Percentiles rank a stretch among this genome's conserved stretches.
Conservation (phyloP, 2,329 filamentous ascomycete species). For the Corynespora cassiicola region DNA sequence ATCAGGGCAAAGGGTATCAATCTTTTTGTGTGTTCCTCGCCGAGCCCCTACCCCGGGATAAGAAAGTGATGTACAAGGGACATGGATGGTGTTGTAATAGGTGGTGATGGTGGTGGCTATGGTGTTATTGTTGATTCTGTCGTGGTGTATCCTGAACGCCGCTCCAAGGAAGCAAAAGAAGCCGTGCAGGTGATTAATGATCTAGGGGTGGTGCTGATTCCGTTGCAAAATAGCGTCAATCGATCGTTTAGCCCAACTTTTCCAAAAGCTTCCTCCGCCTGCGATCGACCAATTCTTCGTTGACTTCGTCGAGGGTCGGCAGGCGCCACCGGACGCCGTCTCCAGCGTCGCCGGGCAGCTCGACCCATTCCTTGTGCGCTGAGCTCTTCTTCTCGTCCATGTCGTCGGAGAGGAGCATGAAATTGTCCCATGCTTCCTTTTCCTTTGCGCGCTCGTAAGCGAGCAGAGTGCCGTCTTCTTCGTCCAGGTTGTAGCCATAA, state of each 20-base stretch:
- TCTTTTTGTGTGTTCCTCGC: too few relatives aligned
- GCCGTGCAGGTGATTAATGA: too few relatives aligned
- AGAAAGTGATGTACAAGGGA: too few relatives aligned
- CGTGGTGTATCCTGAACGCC: too few relatives aligned
- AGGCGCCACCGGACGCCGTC: constrained; percentile 84
- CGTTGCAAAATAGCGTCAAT: too few relatives aligned
- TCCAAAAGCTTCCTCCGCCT: constrained; percentile 83
- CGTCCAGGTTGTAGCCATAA: constrained; percentile 91
- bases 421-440: constrained; percentile 75
- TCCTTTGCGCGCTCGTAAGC: constrained; percentile 85
- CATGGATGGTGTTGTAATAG: too few relatives aligned
- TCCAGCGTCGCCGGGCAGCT: constrained; percentile 84
- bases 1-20: too few relatives aligned
- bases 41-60: too few relatives aligned
- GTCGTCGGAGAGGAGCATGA: constrained; percentile 65
- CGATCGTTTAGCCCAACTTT: constrained; percentile 66
- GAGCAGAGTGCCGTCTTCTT: constrained; percentile 84
- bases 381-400: constrained; percentile 28
- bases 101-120: too few relatives aligned
- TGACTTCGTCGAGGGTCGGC: constrained; percentile 89
- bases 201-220: too few relatives aligned
- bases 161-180: too few relatives aligned
- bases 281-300: constrained; percentile 88
- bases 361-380: constrained; percentile 68
- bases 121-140: too few relatives aligned